Evolutionary conservation across 257 asterid genomes (phyloP), one percentile per base, ranked within the genome.

Genomic region (Primulina tabacum): DNA sequence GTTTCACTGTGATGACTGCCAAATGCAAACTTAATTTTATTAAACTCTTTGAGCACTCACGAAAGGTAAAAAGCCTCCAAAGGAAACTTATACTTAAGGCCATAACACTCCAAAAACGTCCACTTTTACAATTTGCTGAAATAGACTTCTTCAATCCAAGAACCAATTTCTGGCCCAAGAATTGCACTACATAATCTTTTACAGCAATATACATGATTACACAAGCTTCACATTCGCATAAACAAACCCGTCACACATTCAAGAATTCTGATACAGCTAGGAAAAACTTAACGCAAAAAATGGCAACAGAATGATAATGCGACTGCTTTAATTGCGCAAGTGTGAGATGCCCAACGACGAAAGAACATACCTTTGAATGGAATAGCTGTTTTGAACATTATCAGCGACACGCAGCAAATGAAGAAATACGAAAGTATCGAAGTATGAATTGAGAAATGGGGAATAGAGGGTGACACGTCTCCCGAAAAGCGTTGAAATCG

Each of bases 1-100:
- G 71, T 80, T 79, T 80, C 85, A 76, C 70, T 56, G 21, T 21
- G 81, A 76, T 35, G 68, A 76, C 38, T 7, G 78, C 74, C 64
- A 74, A 73, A 72, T 57, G 68, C 76, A 69, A 75, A 80, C 84
- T 75, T 83, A 69, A 73, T 58, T 43, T 3, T 3, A 43, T 12
- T 64, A 12, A 7, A 64, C 20, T 64, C 28, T 55, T 0, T 29
- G 4, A 17, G 29, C 38, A 53, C 29, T 53, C 20, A n/a, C 52
- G 32, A 38, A 18, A 8, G 33, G 21, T 16, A n/a, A 21, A 53
- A 11, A 50, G 76, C 70, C 38, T 62, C 40, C 33, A 34, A 59
- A 60, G 34, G 61, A 43, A 76, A 34, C 43, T 34, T 35, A 32
- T 64, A 56, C 47, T 59, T 10, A 10, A 29, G 4, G 34, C 32